Evolutionary conservation across 768 basidiomycete species (phyloP), one percentile per base, ranked within the genome.

Genomic region (Nidula microcarpa): DNA sequence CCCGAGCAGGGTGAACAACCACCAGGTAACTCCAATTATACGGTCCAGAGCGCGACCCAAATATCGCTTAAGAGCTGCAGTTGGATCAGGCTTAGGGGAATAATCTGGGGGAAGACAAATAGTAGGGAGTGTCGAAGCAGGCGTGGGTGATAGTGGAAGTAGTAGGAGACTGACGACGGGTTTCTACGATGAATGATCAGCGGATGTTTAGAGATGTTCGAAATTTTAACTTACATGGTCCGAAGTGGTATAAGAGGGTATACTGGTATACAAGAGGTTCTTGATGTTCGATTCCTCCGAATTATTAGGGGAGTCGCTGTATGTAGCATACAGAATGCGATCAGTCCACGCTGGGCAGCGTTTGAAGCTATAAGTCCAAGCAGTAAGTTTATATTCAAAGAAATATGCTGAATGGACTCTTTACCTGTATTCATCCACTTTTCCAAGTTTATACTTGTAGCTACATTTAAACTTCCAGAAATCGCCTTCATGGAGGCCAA

Each of bases 331-430:
- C 62, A 98, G 73, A 43, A 98, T 81, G 44, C 96, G 80, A 68
- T 98, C 96, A 32, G 94, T 97, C 90, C 93, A 98, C 17, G 94
- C 84, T 0, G 96, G 95, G 1, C 75, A 78, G 8, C 96, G 85
- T 62, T 82, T 87, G 9, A 68, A 65, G 62, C 89, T 90, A 18
- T 57, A 16, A 47, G 4, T 2, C 23, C 23, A 30, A 43, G 36
- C 53, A 59, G 56, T 14, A 49, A 43, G 14, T 30, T 30, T 30
- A 43, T 50, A 44, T 33, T 37, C 45, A 18, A 46, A 34, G 30
- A 49, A 13, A 36, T 49, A 47, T n/a, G 5, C 10, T 17, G 17
- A 16, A 37, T 23, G 14, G 23, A 46, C 13, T n/a, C 39, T 80
- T 18, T 54, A 91, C 89, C 79, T 84, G 70, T 93, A 97, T 57